These are phyloP conservation scores for Eucalyptus lansdowneana DNA, from an alignment of 345 rosid genomes.

Conservation along the genomic window DNA sequence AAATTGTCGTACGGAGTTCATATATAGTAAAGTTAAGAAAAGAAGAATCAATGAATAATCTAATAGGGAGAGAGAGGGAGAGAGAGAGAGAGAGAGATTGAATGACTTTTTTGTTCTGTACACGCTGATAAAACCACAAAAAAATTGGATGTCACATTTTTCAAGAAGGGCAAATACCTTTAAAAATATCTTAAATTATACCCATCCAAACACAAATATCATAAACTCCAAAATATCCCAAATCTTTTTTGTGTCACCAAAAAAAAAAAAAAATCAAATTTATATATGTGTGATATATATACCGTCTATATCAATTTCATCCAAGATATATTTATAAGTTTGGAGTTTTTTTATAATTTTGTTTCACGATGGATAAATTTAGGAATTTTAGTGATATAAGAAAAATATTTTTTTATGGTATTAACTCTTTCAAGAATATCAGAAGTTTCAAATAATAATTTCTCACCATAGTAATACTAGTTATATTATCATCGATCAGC, in stretches of 20 bases:
- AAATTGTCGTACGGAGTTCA: neutral
- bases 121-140: neutral
- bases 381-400: no score
- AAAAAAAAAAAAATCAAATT: no score
- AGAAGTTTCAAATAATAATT: neutral
- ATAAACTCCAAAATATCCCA: neutral
- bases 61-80: neutral
- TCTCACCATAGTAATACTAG: neutral
- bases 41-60: neutral
- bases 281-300: no score
- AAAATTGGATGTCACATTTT: neutral
- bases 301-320: no score
- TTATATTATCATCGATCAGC: neutral
- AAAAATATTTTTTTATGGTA: no score
- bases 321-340: no score
- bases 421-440: neutral
- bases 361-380: neutral
- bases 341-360: neutral
- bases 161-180: neutral
- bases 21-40: neutral
- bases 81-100: neutral
- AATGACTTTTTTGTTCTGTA: neutral
- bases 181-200: no score
- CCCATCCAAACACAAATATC: neutral
- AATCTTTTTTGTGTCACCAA: accelerated